Base-by-base conservation (phyloP, 2,329 filamentous ascomycete species). In the Monilinia vaccinii-corymbosi region DNA sequence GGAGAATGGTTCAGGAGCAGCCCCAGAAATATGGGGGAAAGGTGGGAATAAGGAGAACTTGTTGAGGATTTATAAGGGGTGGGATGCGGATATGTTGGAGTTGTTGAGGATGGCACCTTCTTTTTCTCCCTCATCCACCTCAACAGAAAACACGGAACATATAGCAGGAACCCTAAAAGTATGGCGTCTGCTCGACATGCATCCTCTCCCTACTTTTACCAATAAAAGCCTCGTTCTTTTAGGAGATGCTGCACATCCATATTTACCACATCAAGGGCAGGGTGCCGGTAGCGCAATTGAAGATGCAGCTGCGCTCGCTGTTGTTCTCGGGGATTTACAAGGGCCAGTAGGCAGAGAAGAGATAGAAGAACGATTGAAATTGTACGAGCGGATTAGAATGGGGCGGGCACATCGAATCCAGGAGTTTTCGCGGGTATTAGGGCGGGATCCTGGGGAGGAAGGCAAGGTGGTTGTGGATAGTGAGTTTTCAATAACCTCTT, bases 181-280 rank as follows among this genome's bases (percentile, higher is more conserved):
- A 0, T 87, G 82, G 83, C 78, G 77, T 25, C 70, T 87, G 1
- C 69, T 85, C 4, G 86, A 89, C 63, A 86, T 87, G 81, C 77
- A 81, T 4, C 72, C 76, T 1, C 70, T 88, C 18, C 76, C 79
- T 0, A 75, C 72, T 0, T 89, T 83, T 80, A 73, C 76, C 0
- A 77, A 79, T 2, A 79, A 72, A 0, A 77, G 75, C 6, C 68
- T 87, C 21, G 83, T 78, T 1, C 70, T 87, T 0, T 70, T 89
- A 0, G 86, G 86, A 0, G 86, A 89, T 66, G 84, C 86, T 0
- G 85, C 84, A 0, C 86, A 89, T 69, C 84, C 86, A 0, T 88
- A 88, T 66, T 73, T 84, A 0, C 85, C 84, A n/a, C 79, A 83
- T 62, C 81, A 84, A 70, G 83, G 79, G 0, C 82, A 85, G 67